Percentiles rank a stretch among this genome's conserved stretches.
phyloP scores from a whole-genome alignment of 306 rosid species.

The Begonia fuchsioides region DNA sequence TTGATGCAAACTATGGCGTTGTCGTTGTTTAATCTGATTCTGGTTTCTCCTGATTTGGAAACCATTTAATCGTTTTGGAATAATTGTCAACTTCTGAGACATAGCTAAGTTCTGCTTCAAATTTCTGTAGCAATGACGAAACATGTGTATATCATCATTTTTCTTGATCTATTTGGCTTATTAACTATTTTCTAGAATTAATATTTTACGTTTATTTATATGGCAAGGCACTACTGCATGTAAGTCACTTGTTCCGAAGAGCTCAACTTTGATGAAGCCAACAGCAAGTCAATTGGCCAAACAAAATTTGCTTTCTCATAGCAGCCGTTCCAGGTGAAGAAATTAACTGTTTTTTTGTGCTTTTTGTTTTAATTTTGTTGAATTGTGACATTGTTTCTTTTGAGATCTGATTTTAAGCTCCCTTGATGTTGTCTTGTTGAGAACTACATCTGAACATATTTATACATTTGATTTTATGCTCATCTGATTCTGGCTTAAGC shows the following conservation, averaged over 20 bases:
- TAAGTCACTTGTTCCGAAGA: slow-evolving; percentile 24
- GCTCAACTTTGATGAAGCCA: slow-evolving; percentile 87
- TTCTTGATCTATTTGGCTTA: neutral
- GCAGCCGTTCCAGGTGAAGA: slow-evolving; percentile 47
- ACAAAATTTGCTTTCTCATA: slow-evolving; percentile 33
- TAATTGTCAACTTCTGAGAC: no score
- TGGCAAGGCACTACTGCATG: slow-evolving; percentile 20
- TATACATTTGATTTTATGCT: no score
- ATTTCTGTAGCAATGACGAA: no score
- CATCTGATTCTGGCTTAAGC: neutral
- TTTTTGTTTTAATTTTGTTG: neutral
- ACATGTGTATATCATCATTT: neutral
- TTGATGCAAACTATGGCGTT: no score
- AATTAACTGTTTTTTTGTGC: slow-evolving; percentile 7
- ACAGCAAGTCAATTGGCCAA: slow-evolving; percentile 94
- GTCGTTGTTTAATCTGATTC: no score
- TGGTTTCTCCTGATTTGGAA: neutral
- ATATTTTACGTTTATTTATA: slow-evolving; percentile 26
- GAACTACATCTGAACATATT: no score
- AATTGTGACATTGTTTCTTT: neutral
- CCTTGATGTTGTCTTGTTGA: neutral
- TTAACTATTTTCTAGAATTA: slow-evolving; percentile 30
- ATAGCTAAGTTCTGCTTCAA: no score
- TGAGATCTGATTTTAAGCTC: no score
- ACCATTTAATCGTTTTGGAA: no score